Base-by-base conservation (phyloP, 2,329 filamentous ascomycete genomes). In the Aaosphaeria pasadenensis region DNA sequence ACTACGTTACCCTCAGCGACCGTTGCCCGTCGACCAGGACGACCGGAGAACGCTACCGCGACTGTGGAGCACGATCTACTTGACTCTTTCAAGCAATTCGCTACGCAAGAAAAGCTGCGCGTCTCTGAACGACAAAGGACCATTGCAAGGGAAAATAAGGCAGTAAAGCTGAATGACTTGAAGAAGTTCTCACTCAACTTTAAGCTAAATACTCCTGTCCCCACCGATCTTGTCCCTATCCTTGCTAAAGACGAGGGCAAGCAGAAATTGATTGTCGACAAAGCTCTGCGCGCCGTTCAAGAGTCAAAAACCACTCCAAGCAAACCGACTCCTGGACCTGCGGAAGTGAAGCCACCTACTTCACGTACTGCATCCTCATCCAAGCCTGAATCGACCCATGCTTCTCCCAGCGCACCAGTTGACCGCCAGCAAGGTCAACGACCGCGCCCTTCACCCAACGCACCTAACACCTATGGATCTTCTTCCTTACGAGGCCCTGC, bases 171-270 rank as follows among this genome's bases (percentile, higher is more conserved):
- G 52, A 95, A 89, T 50, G 94, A 99, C 72, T 74, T 99, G 49
- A 95, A 94, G 77, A 96, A 92, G 64, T 99, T 99, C 70, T 90
- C 94, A 1, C 83, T 86, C 58, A 94, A 83, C 66, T 99, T 99
- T 78, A 97, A 97, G 74, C 81, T 99, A 13, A 87, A 88, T 43
- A 96, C 92, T 3, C 91, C 91, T 5, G 91, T 99, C 7, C 94
- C 94, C 1, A 85, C 83, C 44, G 94, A 99, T 70, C 74, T 99
- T 33, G 91, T 99, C 30, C 87, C 89, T 1, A 99, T 99, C 57
- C 87, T 99, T 51, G 92, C 94, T 49, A 99, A 97, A 69, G 94
- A 99, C 66, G 91, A 91, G n/a, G 81, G 77, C 41, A 99, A 96
- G 74, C 94, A 97, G 71, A 85, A 91, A 62, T 85, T 91, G 64